Percentiles rank a stretch among this genome's conserved stretches.
Evolutionary conservation across 768 basidiomycete genomes (phyloP).

Genomic region (Pleurotus tuoliensis): DNA sequence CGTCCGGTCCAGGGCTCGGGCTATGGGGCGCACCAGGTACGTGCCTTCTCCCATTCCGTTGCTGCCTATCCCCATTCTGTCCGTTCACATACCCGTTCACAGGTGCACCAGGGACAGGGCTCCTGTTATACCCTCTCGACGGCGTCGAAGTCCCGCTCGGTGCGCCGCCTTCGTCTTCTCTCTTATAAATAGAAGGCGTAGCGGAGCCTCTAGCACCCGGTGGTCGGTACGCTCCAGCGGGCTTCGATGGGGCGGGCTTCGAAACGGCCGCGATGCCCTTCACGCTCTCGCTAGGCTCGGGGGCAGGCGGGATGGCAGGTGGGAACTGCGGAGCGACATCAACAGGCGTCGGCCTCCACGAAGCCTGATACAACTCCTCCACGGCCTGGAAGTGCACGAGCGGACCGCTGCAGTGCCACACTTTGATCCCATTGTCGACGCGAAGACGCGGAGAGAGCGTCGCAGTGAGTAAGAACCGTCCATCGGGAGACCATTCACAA

Average conservation of each 20-base stretch:
- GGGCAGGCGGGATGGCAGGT: conserved; percentile 60
- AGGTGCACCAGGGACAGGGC: conserved; percentile 49
- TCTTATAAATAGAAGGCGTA: conserved; percentile 85
- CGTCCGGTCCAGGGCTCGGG: conserved; percentile 43
- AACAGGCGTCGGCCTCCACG: conserved; percentile 75
- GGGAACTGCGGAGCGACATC: conserved; percentile 69
- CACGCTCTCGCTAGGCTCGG: conserved; percentile 60
- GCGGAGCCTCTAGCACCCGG: conserved; percentile 89
- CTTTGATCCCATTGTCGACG: conserved; percentile 96
- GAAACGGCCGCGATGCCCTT: conserved; percentile 40
- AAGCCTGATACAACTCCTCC: conserved; percentile 88
- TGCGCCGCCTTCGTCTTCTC: conserved; percentile 84
- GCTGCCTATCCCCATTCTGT: conserved; percentile 28
- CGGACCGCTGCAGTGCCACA: conserved; percentile 89
- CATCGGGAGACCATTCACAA: conserved; percentile 95
- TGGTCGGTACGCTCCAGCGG: conserved; percentile 88
- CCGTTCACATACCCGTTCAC: conserved; percentile 31
- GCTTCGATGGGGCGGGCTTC: conserved; percentile 57
- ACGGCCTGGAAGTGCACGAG: conserved; percentile 79
- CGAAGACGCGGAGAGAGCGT: conserved; percentile 93
- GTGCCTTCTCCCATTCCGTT: conserved; percentile 45
- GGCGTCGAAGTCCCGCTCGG: conserved; percentile 38
- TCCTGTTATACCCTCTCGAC: conserved; percentile 53
- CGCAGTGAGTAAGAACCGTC: conserved; percentile 88
- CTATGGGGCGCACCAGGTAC: conserved; percentile 73